Evolutionary conservation across 164 flowering plant genomes (phyloP), one percentile per base, ranked within the genome.

Genomic region (Kingdonia uniflora): DNA sequence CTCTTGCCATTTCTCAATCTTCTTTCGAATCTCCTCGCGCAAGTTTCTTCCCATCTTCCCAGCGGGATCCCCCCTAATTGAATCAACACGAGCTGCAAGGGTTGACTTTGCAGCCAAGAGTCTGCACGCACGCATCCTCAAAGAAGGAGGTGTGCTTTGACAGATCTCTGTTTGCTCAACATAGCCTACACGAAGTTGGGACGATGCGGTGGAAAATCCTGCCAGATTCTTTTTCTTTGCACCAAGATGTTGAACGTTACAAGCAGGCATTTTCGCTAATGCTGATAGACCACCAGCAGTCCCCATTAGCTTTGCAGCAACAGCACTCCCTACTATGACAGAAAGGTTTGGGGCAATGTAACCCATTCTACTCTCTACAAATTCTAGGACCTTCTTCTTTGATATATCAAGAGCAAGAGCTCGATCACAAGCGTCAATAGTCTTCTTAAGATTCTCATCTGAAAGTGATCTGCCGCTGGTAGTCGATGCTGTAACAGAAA

Each of bases 261-360:
- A 91, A 51, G 98, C 95, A 23, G 98, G 98, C 90, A 87, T 91
- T 79, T 87, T 88, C 11, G 96, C 94, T 49, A 91, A 60, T 17
- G 95, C 67, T 6, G 80, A 65, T 19, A 91, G 76, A 37, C 98
- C 98, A 58, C 98, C 95, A 59, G 98, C 98, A 40, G 95, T 87
- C n/a, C 95, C 96, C 92, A 87, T 87, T 19, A 91, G 77, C 65
- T 91, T 91, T 17, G 98, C 98, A 7, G 96, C 98, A 73, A 91
- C 98, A 46, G 95, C 95, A 78, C 85, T 91, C 25, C 98, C 98
- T 70, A 84, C 95, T 43, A 91, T 80, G 44, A 92, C 81, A 62
- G 98, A 91, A 55, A 91, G 83, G 69, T 91, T 91, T 4, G 98
- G 98, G 11, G 98, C 96, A 68, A 91, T 87, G 41, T 82, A 80